These are phyloP conservation scores for Poronia punctata DNA, from an alignment of 495 filamentous ascomycete genomes.

Conservation along the genomic window DNA sequence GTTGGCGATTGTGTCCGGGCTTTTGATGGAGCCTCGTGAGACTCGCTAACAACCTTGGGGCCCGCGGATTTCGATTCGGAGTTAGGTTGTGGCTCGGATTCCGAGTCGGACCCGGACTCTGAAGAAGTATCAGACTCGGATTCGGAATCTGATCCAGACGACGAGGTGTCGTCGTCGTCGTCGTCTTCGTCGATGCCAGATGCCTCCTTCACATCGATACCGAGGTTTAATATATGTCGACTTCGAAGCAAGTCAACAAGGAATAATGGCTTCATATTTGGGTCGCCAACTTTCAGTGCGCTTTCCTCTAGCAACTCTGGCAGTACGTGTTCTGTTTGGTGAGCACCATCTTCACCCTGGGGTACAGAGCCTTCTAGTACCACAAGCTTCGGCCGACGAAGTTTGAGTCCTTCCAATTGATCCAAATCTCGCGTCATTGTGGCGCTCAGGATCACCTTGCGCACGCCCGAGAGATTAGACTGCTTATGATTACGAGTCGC, in stretches of 20 bases:
- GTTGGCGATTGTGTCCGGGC: conserved; percentile 21
- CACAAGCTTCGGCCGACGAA: conserved; percentile 68
- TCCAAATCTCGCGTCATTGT: conserved; percentile 89
- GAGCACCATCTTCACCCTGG: conserved; percentile 19
- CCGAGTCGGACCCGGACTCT: conserved; percentile 15
- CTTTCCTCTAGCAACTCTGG: conserved; percentile 65
- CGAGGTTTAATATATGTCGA: conserved; percentile 19
- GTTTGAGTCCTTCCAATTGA: conserved; percentile 64
- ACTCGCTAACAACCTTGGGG: conserved; percentile 5
- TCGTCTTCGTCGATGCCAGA: background rate
- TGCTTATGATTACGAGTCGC: conserved; percentile 42
- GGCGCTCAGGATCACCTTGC: conserved; percentile 80
- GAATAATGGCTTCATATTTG: conserved; percentile 76
- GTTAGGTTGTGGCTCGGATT: conserved; percentile 3
- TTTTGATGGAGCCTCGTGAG: conserved; percentile 1
- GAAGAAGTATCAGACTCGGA: too few species aligned
- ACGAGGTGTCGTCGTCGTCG: conserved; percentile 23
- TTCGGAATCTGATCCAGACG: conserved; percentile 25
- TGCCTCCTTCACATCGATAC: background rate
- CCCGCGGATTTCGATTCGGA: too few species aligned
- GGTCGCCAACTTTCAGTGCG: conserved; percentile 67
- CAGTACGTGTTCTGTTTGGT: conserved; percentile 44
- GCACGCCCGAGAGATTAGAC: conserved; percentile 39
- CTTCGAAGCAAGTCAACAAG: conserved; percentile 56
- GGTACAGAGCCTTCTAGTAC: conserved; percentile 53